phyloP scores from a whole-genome alignment of 1,139 yeast genomes.

The Saccharomycopsis hybrid region DNA sequence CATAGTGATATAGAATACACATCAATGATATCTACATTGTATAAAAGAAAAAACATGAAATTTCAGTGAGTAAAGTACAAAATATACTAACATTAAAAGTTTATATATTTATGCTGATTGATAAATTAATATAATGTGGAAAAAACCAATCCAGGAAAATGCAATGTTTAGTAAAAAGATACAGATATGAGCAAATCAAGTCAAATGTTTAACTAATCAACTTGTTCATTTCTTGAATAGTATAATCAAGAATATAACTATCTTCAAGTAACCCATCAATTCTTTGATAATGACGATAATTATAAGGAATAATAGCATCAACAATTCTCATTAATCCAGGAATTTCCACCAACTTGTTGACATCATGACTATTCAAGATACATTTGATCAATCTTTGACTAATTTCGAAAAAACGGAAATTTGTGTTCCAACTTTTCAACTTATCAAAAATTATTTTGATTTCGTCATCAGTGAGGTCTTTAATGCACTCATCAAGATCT shows the following conservation, averaged over 20 bases:
- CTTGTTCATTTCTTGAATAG: conserved; percentile 65
- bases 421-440: conserved; percentile 92
- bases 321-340: conserved; percentile 62
- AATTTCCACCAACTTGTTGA: conserved; percentile 52
- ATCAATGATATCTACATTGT: no score
- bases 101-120: no score
- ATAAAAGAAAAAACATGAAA: no score
- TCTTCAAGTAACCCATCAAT: conserved; percentile 77
- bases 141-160: no score
- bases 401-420: conserved; percentile 69
- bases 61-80: no score
- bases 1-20: no score
- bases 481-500: conserved; percentile 61
- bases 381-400: conserved; percentile 74
- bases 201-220: no score
- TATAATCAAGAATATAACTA: conserved; percentile 79
- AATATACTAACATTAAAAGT: no score
- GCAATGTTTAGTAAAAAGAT: no score
- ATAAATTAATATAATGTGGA: no score
- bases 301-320: conserved; percentile 77
- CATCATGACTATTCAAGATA: conserved; percentile 47
- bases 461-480: conserved; percentile 52
- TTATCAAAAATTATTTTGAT: conserved; percentile 57
- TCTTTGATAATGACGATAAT: conserved; percentile 75
- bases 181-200: no score